Evolutionary conservation across 805 yeast genomes (phyloP), one percentile per base, ranked within the genome.

Genomic region (Jamesozyma piceae): DNA sequence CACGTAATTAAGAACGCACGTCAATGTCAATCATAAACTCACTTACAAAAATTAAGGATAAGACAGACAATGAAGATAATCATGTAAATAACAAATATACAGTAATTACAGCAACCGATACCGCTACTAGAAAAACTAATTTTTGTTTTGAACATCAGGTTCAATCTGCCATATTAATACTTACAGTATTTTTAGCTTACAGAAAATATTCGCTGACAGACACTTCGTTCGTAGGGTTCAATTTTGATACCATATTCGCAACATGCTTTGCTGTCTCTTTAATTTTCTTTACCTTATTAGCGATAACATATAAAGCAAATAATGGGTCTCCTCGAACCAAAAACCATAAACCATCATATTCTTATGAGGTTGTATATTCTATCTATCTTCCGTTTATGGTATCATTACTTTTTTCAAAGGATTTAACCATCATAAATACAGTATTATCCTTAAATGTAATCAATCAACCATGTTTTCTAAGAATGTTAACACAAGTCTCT

Each of bases 291-390:
- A 5, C 28, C 11, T 19, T 37, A 13, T 9, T 37, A 17, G 20
- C 18, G 5, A 17, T 37, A 15, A 37, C 39, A 2, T 13, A 10
- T 13, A 18, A 8, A 8, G 19, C 6, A 17, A 28, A 28, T 6
- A 18, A 28, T 8, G n/a, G 4, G 4, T n/a, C 28, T 3, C 2
- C 35, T 28, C 6, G 4, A n/a, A n/a, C n/a, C n/a, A n/a, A n/a
- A n/a, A n/a, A n/a, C n/a, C n/a, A n/a, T n/a, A n/a, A n/a, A n/a
- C n/a, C n/a, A n/a, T n/a, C n/a, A n/a, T 36, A 66, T 1, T 52
- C 54, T 13, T 67, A 65, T 56, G 65, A 66, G 39, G 50, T 60
- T 2, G 33, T 65, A 3, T 66, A 66, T 44, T 32, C 63, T 32
- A 42, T 64, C 4, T 65, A 56, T 45, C 35, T 67, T 18, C 67